A percentile compares a stretch with the other conserved stretches of the same genome.
Evolutionary conservation across 257 asterid genomes (phyloP).

Genomic region (Solanum lycopersicoides): DNA sequence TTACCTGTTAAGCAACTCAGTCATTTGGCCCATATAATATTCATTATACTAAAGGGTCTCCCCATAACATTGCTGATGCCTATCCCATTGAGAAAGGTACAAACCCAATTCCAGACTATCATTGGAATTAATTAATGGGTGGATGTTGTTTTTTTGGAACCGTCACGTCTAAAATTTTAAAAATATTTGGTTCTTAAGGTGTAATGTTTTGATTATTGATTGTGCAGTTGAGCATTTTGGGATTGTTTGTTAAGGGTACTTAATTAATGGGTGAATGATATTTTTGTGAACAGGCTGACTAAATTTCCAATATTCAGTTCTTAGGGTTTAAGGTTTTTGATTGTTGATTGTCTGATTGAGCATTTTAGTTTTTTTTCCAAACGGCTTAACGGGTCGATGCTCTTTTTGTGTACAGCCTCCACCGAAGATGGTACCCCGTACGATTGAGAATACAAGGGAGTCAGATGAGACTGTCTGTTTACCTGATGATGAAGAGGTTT

Average conservation of each 20-base stretch:
- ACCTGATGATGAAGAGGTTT: constrained; percentile 86
- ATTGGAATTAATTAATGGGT: background rate
- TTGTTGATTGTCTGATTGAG: background rate
- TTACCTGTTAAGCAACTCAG: constrained; percentile 72
- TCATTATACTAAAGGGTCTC: constrained; percentile 68
- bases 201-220: background rate
- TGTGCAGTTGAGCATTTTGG: background rate
- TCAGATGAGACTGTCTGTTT: constrained; percentile 72
- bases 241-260: background rate
- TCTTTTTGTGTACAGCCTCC: constrained; percentile 34
- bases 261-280: background rate
- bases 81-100: constrained; percentile 97
- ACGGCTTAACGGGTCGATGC: background rate
- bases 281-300: background rate
- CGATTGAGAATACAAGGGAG: constrained; percentile 92
- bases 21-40: constrained; percentile 42
- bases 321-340: background rate
- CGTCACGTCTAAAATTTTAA: background rate
- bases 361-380: background rate
- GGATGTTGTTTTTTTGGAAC: background rate
- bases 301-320: background rate
- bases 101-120: constrained; percentile 45
- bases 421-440: constrained; percentile 53
- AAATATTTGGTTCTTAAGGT: background rate
- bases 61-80: constrained; percentile 74